These are phyloP conservation scores for Stipa capillata DNA, from an alignment of 176 grass and related monocot species.

Conservation along the genomic window DNA sequence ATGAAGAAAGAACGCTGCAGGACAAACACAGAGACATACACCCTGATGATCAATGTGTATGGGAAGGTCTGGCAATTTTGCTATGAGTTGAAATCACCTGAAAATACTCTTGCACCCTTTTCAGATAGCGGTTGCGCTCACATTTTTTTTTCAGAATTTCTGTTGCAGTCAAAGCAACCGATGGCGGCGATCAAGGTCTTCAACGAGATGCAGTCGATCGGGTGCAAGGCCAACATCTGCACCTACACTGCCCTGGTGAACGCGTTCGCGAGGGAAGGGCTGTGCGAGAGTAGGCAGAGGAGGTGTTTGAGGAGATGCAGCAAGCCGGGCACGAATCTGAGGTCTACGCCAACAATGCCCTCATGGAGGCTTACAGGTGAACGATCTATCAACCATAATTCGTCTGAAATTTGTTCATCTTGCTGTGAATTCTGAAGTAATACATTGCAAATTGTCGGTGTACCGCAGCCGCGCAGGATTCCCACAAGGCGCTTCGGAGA, in stretches of 20 bases:
- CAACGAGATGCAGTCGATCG: slow-evolving; percentile 74
- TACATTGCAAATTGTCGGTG: neutral
- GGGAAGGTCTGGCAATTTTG: slow-evolving; percentile 47
- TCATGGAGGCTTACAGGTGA: slow-evolving; percentile 95
- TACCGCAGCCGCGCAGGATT: slow-evolving; percentile 58
- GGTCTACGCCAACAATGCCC: slow-evolving; percentile 86
- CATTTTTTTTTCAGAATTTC: neutral
- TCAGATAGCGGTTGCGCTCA: neutral
- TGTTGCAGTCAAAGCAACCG: slow-evolving; percentile 61
- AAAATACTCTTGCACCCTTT: neutral
- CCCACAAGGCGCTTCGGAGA: slow-evolving; percentile 61
- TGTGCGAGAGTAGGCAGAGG: slow-evolving; percentile 92
- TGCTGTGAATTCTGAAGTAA: neutral
- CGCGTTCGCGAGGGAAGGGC: slow-evolving; percentile 76
- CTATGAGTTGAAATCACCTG: neutral
- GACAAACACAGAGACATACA: slow-evolving; percentile 78
- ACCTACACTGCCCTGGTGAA: slow-evolving; percentile 90
- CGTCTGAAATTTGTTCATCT: neutral
- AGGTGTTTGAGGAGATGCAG: slow-evolving; percentile 83
- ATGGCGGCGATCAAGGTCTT: slow-evolving; percentile 61
- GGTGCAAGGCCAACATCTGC: slow-evolving; percentile 87
- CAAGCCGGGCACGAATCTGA: slow-evolving; percentile 72
- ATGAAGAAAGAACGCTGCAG: slow-evolving; percentile 74
- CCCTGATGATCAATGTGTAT: slow-evolving; percentile 86
- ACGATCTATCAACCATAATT: neutral